Evolutionary conservation across 2,329 filamentous ascomycete genomes (phyloP), one percentile per base, ranked within the genome.

Genomic region (Fonsecaea nubica): DNA sequence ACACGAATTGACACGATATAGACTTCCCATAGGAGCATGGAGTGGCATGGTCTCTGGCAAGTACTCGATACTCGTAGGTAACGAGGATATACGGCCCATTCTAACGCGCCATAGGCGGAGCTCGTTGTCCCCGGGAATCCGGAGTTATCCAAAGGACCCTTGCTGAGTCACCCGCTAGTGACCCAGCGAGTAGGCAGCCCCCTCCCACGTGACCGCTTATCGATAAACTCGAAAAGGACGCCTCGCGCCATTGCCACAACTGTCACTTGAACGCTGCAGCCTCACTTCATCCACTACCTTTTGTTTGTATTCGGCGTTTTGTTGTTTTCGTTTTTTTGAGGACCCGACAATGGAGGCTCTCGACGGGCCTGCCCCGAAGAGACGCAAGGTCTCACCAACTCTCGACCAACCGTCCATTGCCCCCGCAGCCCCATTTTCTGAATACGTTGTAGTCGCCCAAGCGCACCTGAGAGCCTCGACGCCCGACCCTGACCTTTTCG

Each of bases 391-490:
- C 13, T 53, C 59, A 2, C 30, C 30, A 30, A 35, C 58, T 21
- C n/a, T 45, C 35, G 56, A 40, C 30, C 30, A 9, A 30, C 38
- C 50, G 4, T 42, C 38, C 21, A 30, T 30, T 33, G 40, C 38
- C 36, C 64, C 18, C 65, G 59, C 30, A 15, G 48, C 62, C 21
- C 65, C 65, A 32, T 69, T 69, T 42, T 62, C 56, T 4, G n/a
- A 48, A 10, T 69, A 69, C 48, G 5, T 63, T n/a, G 35, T 62
- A 32, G 21, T 69, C 18, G 68, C 65, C 9, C 58, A 53, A 18
- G 35, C 58, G 18, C 58, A 10, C n/a, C 48, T 62, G 25, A 12
- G 48, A 13, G 59, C 58, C 35, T 35, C 35, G 3, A 25, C 36
- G 45, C 42, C 32, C 56, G 60, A 62, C 42, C 38, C 52, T 9